These are phyloP conservation scores for Rauvolfia tetraphylla DNA, from an alignment of 257 asterid species.

Conservation along the genomic window DNA sequence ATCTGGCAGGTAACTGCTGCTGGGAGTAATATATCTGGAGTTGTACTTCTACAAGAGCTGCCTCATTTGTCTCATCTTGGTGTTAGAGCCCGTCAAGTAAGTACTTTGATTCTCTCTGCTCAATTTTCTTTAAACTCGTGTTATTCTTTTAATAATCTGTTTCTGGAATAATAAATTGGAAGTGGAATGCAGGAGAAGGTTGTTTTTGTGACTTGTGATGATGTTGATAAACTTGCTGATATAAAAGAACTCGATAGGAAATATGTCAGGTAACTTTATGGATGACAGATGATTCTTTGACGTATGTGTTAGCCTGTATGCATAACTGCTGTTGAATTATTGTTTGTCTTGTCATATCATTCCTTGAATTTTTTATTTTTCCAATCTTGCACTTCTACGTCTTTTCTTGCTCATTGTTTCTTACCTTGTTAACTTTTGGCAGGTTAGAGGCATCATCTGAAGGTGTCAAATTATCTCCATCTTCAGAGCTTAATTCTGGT, in stretches of 20 bases:
- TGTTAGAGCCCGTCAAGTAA: conserved; percentile 95
- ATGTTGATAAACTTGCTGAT: conserved; percentile 59
- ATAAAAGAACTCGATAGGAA: conserved; percentile 53
- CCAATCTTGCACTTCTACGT: background rate
- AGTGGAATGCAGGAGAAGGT: conserved; percentile 70
- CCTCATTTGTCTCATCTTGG: conserved; percentile 99
- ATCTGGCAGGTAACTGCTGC: conserved; percentile 78
- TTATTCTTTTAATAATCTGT: background rate
- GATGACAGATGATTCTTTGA: background rate
- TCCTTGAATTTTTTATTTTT: background rate
- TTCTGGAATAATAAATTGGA: background rate
- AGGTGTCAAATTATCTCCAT: conserved; percentile 61
- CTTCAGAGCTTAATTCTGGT: conserved; percentile 38
- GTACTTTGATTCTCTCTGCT: conserved; percentile 19
- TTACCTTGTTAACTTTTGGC: background rate
- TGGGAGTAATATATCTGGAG: conserved; percentile 73
- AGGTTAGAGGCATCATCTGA: conserved; percentile 85
- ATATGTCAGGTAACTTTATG: conserved; percentile 63
- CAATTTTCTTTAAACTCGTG: background rate
- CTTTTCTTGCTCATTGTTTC: conserved; percentile 12
- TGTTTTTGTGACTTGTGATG: conserved; percentile 93
- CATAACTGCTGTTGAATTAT: background rate
- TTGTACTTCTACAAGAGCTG: conserved; percentile 86
- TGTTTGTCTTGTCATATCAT: background rate
- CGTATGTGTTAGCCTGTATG: background rate